Percentiles rank a stretch among this genome's conserved stretches.
Evolutionary conservation across 352 stramenopile genomes (phyloP).

Genomic region (Globisporangium sylvaticum): DNA sequence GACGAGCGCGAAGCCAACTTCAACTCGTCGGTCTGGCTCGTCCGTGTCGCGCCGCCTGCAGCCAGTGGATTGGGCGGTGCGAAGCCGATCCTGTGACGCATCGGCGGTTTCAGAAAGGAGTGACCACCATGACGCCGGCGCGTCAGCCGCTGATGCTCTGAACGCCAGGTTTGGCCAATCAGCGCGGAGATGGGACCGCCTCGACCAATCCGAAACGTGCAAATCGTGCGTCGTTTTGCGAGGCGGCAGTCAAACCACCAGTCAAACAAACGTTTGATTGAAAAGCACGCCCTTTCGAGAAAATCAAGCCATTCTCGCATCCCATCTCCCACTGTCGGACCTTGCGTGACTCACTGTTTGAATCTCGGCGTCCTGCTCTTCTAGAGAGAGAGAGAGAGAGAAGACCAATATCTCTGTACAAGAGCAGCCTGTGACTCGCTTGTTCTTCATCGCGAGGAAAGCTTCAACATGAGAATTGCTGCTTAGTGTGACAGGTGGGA

Average conservation of each 20-base stretch:
- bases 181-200: background rate
- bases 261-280: slow-evolving; percentile 23
- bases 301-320: background rate
- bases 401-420: background rate
- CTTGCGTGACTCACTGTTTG: background rate
- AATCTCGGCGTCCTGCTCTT: background rate
- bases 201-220: background rate
- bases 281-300: background rate
- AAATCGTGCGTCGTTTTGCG: background rate
- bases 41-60: background rate
- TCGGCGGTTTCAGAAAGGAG: slow-evolving; percentile 5
- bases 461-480: no score
- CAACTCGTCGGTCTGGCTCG: slow-evolving; percentile 6
- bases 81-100: background rate
- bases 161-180: slow-evolving; percentile 13
- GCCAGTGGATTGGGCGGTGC: background rate
- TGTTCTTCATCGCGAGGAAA: background rate
- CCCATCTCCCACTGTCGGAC: no score
- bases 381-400: background rate
- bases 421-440: background rate
- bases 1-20: slow-evolving; percentile 4
- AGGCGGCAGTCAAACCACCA: background rate
- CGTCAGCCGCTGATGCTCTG: slow-evolving; percentile 11
- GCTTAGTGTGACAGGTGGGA: no score
- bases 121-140: slow-evolving; percentile 9